Percentiles rank a stretch among this genome's conserved stretches.
Evolutionary conservation across 1,139 yeast genomes (phyloP).

Genomic region (Magnusiomyces tetraspermus): DNA sequence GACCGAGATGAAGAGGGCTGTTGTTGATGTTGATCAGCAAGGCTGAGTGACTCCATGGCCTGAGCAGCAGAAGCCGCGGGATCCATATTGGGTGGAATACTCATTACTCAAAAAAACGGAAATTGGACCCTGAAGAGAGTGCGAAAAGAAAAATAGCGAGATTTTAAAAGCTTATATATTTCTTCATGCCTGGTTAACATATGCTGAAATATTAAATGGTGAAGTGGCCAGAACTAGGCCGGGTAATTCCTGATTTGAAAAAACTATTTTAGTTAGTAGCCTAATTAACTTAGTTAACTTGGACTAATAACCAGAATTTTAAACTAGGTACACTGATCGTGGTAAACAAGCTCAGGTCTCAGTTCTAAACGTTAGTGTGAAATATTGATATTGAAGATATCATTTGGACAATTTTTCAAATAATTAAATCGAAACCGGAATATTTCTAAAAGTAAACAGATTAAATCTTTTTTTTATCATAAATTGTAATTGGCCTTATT

Average conservation of each 20-base stretch:
- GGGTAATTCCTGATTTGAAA: background rate
- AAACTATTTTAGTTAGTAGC: background rate
- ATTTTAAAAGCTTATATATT: too few relatives aligned
- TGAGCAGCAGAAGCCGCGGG: conserved; percentile 7
- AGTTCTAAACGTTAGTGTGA: too few relatives aligned
- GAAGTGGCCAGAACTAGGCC: background rate
- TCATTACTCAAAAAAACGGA: background rate
- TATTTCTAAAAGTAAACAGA: too few relatives aligned
- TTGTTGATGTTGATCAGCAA: conserved; percentile 4
- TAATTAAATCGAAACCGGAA: too few relatives aligned
- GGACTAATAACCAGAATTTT: background rate
- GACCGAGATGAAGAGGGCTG: conserved; percentile 4
- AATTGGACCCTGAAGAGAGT: background rate
- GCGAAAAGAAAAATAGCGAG: background rate
- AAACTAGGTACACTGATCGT: too few relatives aligned
- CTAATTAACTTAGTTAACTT: too few relatives aligned
- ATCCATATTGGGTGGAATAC: background rate
- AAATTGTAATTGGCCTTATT: too few relatives aligned
- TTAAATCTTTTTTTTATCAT: too few relatives aligned
- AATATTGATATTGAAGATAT: too few relatives aligned
- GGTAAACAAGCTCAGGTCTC: too few relatives aligned
- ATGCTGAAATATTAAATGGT: background rate
- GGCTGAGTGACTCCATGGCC: conserved; percentile 7
- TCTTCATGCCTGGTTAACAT: too few relatives aligned
- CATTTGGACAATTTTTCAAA: too few relatives aligned